These are phyloP conservation scores for Pisolithus sp. DNA, from an alignment of 768 basidiomycete species.

Conservation along the genomic window DNA sequence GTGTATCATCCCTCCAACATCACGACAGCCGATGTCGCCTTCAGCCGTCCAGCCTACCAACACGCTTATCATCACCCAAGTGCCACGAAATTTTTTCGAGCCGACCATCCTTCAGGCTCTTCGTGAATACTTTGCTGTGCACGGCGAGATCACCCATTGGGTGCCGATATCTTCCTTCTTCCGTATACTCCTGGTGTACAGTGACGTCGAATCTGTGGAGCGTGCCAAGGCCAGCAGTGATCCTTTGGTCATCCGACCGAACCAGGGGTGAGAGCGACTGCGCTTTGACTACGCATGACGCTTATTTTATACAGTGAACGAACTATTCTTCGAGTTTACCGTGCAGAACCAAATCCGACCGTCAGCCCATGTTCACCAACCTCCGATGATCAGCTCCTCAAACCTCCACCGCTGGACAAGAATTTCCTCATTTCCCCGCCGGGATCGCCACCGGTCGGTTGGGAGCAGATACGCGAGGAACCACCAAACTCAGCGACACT, in stretches of 20 bases:
- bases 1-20: slow-evolving; percentile 19
- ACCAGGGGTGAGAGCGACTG: slow-evolving; percentile 40
- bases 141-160: slow-evolving; percentile 86
- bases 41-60: slow-evolving; percentile 48
- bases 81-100: slow-evolving; percentile 76
- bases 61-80: slow-evolving; percentile 72
- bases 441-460: slow-evolving; percentile 94
- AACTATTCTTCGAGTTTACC: slow-evolving; percentile 58
- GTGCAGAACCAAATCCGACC: slow-evolving; percentile 67
- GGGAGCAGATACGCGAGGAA: slow-evolving; percentile 89
- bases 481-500: slow-evolving; percentile 80
- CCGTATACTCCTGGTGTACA: slow-evolving; percentile 78
- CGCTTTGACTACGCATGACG: slow-evolving; percentile 2
- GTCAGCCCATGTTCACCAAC: slow-evolving; percentile 30
- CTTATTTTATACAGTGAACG: slow-evolving; percentile 34
- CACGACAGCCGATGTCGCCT: background rate
- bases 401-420: slow-evolving; percentile 75
- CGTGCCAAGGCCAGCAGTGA: slow-evolving; percentile 61
- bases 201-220: slow-evolving; percentile 55
- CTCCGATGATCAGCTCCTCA: slow-evolving; percentile 35
- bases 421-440: slow-evolving; percentile 98
- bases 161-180: slow-evolving; percentile 78
- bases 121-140: slow-evolving; percentile 62
- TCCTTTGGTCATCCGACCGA: slow-evolving; percentile 52
- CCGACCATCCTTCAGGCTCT: slow-evolving; percentile 61